A percentile compares a stretch with the other conserved stretches of the same genome.
phyloP scores from a whole-genome alignment of 495 filamentous ascomycete species.

The Penicillium coprophilum region DNA sequence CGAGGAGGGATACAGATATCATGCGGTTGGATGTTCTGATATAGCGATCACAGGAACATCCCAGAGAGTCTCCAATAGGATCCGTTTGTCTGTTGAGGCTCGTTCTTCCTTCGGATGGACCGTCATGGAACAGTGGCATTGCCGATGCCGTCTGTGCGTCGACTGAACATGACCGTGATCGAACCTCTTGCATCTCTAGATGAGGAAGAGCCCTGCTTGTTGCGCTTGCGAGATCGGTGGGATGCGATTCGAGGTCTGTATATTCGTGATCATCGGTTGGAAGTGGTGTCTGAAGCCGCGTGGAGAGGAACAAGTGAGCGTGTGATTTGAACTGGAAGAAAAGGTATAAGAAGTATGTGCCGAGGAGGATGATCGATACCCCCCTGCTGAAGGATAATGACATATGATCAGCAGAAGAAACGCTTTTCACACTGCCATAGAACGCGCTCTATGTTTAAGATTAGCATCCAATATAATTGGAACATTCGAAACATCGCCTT shows the following conservation, averaged over 20 bases:
- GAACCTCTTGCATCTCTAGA: constrained; percentile 11
- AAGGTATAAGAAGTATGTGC: constrained; percentile 67
- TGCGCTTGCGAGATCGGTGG: not conserved
- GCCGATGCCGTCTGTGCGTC: constrained; percentile 5
- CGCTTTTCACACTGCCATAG: constrained; percentile 19
- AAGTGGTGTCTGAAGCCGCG: not conserved
- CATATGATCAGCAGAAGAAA: constrained; percentile 21
- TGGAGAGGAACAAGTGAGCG: constrained; percentile 4
- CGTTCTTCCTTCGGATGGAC: not conserved
- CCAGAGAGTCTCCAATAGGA: not conserved
- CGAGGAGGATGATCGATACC: constrained; percentile 51
- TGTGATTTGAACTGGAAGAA: constrained; percentile 42
- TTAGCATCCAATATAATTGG: not conserved
- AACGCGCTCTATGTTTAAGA: constrained; percentile 19
- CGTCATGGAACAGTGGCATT: constrained; percentile 4
- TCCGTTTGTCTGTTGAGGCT: not conserved
- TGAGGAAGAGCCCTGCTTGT: not conserved
- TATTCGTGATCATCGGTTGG: constrained; percentile 7
- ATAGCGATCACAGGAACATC: constrained; percentile 2
- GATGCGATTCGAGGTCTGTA: constrained; percentile 9
- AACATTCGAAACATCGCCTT: constrained; percentile 1
- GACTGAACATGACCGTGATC: constrained; percentile 2
- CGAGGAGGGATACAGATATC: constrained; percentile 14
- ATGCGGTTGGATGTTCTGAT: not conserved
- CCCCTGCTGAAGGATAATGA: constrained; percentile 19